These are phyloP conservation scores for Astrocystis sublimbata DNA, from an alignment of 495 filamentous ascomycete genomes.

Conservation along the genomic window DNA sequence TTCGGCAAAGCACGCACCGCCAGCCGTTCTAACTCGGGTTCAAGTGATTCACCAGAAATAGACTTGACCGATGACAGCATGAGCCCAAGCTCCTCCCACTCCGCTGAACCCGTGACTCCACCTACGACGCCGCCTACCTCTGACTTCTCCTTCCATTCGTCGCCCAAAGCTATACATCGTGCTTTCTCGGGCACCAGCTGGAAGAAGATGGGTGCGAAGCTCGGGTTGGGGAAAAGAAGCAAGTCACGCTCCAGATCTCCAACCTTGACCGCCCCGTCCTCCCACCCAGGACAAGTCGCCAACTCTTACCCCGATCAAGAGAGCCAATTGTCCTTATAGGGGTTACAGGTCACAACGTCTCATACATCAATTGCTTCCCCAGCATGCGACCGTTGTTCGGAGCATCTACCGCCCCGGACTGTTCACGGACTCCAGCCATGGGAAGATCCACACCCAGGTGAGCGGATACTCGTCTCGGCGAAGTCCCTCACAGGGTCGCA, in stretches of 20 bases:
- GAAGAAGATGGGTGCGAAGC: constrained; percentile 82
- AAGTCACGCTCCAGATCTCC: constrained; percentile 34
- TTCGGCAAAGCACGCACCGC: constrained; percentile 41
- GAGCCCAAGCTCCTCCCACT: constrained; percentile 52
- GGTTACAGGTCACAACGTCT: constrained; percentile 55
- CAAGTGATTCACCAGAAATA: constrained; percentile 36
- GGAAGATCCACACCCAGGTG: constrained; percentile 51
- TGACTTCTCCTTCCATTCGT: constrained; percentile 55
- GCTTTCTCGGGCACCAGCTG: constrained; percentile 61
- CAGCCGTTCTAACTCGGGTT: constrained; percentile 42
- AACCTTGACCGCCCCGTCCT: constrained; percentile 40
- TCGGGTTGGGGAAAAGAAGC: constrained; percentile 66
- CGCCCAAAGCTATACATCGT: constrained; percentile 52
- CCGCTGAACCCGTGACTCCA: constrained; percentile 78
- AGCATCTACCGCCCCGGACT: constrained; percentile 25
- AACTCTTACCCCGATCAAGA: constrained; percentile 29
- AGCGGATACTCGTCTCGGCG: constrained; percentile 39
- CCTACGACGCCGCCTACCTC: constrained; percentile 79
- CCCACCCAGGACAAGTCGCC: constrained; percentile 31
- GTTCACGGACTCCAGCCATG: constrained; percentile 27
- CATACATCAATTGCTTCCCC: constrained; percentile 29
- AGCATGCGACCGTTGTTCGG: constrained; percentile 25
- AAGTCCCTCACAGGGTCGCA: constrained; percentile 32
- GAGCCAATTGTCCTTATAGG: constrained; percentile 49
- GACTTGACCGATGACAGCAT: constrained; percentile 53